These are phyloP conservation scores for Fusarium staphyleae DNA, from an alignment of 2,329 filamentous ascomycete genomes.

Conservation along the genomic window DNA sequence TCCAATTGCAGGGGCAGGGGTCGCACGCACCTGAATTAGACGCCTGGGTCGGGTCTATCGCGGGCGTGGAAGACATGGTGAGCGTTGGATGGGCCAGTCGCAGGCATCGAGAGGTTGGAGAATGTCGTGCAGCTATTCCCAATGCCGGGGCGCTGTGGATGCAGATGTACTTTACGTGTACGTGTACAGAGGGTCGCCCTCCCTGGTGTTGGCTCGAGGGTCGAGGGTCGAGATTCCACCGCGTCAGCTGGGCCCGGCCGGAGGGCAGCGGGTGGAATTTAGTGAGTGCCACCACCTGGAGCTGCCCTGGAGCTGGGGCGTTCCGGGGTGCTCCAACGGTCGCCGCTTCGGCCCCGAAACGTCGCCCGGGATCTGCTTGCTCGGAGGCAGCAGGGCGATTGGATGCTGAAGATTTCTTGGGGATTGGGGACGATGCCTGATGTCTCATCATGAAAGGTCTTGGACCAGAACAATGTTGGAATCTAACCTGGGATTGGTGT, in stretches of 20 bases:
- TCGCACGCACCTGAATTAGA: constrained; percentile 47
- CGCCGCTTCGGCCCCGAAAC: constrained; percentile 14
- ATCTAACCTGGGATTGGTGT: too few relatives aligned
- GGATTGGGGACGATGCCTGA: neutral
- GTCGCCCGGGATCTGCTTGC: constrained; percentile 20
- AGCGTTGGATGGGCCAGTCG: constrained; percentile 29
- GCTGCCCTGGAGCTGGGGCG: constrained; percentile 22
- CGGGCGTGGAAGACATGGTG: constrained; percentile 52
- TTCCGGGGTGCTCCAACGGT: constrained; percentile 26
- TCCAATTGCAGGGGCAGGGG: constrained; percentile 38
- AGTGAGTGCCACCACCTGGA: constrained; percentile 33
- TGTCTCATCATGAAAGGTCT: too few relatives aligned
- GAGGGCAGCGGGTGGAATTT: constrained; percentile 27
- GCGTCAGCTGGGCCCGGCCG: constrained; percentile 36
- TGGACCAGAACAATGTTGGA: too few relatives aligned
- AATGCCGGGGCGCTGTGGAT: constrained; percentile 19
- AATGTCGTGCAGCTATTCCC: constrained; percentile 27
- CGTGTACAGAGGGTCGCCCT: constrained; percentile 14
- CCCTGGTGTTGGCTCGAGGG: constrained; percentile 25
- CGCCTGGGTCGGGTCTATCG: constrained; percentile 47
- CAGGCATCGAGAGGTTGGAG: constrained; percentile 33
- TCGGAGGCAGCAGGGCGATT: neutral
- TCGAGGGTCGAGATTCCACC: constrained; percentile 30
- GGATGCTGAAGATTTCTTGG: constrained; percentile 2
- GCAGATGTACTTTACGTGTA: constrained; percentile 15